A percentile compares a stretch with the other conserved stretches of the same genome.
phyloP scores from a whole-genome alignment of 371 early-diverging fungal species.

The Apophysomyces trapeziformis region DNA sequence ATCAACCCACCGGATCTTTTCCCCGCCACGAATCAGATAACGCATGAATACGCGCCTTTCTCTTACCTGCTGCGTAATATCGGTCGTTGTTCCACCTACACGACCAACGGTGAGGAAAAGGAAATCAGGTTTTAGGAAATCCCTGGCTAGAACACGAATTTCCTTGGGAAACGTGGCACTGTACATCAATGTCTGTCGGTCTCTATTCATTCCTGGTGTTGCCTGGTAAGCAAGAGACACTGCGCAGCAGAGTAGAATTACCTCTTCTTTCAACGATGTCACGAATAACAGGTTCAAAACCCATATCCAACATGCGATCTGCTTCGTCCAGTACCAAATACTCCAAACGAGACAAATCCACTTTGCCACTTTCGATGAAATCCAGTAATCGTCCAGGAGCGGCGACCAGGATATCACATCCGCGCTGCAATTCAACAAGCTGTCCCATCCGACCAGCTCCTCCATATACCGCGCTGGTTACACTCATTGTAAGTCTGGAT shows the following conservation, averaged over 20 bases:
- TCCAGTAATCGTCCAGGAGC: constrained; percentile 98
- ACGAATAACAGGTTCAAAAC: constrained; percentile 93
- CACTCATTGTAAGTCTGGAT: neutral
- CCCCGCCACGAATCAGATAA: neutral
- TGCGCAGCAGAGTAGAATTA: neutral
- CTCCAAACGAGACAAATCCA: constrained; percentile 77
- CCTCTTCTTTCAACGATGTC: constrained; percentile 85
- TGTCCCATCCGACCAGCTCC: constrained; percentile 27
- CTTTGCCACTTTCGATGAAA: constrained; percentile 73
- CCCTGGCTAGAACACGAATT: constrained; percentile 86
- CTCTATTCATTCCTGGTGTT: constrained; percentile 51
- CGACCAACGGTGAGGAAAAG: constrained; percentile 34
- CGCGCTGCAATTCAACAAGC: constrained; percentile 65
- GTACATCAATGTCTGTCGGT: constrained; percentile 96
- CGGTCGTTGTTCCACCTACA: constrained; percentile 51
- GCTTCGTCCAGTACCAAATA: constrained; percentile 96
- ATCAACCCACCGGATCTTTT: constrained; percentile 41
- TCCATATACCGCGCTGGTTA: constrained; percentile 75
- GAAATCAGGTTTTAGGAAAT: constrained; percentile 73
- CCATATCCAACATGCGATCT: constrained; percentile 97
- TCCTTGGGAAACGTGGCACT: constrained; percentile 96
- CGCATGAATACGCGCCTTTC: neutral
- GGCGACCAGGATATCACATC: constrained; percentile 94
- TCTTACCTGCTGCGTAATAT: constrained; percentile 40
- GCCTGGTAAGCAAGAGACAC: neutral